Percentiles rank a stretch among this genome's conserved stretches.
Evolutionary conservation across 805 yeast species (phyloP).

Genomic region (Candida boleticola): DNA sequence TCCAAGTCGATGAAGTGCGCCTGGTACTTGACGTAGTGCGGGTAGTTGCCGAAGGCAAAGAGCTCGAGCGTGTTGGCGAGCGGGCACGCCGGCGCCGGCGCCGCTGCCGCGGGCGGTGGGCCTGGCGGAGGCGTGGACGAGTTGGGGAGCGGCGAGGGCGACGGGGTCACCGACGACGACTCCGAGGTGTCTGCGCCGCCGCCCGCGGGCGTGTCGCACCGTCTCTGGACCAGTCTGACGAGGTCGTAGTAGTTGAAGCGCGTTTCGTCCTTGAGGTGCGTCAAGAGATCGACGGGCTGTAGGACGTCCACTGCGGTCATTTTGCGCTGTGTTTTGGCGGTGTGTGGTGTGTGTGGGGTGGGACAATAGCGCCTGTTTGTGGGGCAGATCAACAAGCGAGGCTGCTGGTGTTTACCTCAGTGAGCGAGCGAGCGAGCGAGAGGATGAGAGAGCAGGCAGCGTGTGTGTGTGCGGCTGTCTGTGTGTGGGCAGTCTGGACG

Average conservation of each 20-base stretch:
- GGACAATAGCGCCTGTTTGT: too few relatives aligned
- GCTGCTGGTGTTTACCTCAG: too few relatives aligned
- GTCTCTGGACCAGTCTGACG: neutral
- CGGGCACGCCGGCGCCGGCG: neutral
- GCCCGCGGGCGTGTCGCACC: neutral
- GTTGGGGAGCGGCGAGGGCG: neutral
- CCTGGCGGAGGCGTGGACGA: neutral
- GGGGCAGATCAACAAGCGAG: too few relatives aligned
- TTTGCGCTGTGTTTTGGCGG: too few relatives aligned
- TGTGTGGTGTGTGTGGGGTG: too few relatives aligned
- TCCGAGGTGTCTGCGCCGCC: neutral
- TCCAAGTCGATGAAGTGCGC: conserved; percentile 14
- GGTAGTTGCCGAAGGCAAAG: conserved; percentile 35
- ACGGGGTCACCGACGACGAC: neutral
- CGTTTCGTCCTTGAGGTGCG: conserved; percentile 1
- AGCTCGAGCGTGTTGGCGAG: conserved; percentile 31
- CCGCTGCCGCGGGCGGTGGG: neutral
- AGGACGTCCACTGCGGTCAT: neutral
- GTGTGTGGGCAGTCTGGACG: too few relatives aligned
- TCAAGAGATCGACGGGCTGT: neutral
- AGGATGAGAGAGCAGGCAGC: too few relatives aligned
- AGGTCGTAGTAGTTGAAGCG: conserved; percentile 4
- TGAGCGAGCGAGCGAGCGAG: too few relatives aligned
- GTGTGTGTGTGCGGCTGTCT: too few relatives aligned
- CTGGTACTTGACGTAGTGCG: conserved; percentile 20